Percentiles rank a stretch among this genome's conserved stretches.
Conservation (phyloP, 108 stramenopile genomes). For the Fragilariopsis cylindrus region DNA sequence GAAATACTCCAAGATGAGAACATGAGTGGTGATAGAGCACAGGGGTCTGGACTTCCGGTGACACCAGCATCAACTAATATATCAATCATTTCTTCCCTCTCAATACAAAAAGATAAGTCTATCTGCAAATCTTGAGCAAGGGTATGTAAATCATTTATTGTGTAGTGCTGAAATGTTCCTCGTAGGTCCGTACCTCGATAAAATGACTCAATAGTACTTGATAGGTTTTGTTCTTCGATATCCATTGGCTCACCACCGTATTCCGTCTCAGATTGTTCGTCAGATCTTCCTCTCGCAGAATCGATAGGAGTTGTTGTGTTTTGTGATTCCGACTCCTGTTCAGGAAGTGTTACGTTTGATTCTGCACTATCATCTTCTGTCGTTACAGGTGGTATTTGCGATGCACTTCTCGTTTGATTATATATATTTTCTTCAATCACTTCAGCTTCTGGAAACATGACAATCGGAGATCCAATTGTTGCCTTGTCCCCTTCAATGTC, state of each 20-base stretch:
- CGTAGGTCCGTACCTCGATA: neutral
- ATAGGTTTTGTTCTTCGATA: neutral
- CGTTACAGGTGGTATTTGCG: neutral
- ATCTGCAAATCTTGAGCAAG: conserved; percentile 21
- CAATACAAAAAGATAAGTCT: conserved; percentile 39
- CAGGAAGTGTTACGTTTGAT: neutral
- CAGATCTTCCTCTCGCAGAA: neutral
- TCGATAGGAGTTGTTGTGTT: neutral
- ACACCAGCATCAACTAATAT: conserved; percentile 18
- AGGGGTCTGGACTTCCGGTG: neutral
- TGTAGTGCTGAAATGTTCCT: conserved; percentile 8
- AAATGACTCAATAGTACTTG: neutral
- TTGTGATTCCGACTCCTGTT: neutral
- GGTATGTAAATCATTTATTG: conserved; percentile 28
- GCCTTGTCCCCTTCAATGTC: neutral
- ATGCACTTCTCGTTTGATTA: neutral
- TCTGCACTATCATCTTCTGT: neutral
- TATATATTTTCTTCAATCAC: neutral
- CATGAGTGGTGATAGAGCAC: neutral
- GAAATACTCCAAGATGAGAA: conserved; percentile 34
- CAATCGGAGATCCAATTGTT: neutral
- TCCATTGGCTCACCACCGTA: neutral
- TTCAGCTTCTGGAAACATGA: neutral
- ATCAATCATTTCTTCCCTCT: conserved; percentile 35
- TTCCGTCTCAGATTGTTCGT: neutral